phyloP scores from a whole-genome alignment of 75 land plant genomes.

The Cunninghamia lanceolata region DNA sequence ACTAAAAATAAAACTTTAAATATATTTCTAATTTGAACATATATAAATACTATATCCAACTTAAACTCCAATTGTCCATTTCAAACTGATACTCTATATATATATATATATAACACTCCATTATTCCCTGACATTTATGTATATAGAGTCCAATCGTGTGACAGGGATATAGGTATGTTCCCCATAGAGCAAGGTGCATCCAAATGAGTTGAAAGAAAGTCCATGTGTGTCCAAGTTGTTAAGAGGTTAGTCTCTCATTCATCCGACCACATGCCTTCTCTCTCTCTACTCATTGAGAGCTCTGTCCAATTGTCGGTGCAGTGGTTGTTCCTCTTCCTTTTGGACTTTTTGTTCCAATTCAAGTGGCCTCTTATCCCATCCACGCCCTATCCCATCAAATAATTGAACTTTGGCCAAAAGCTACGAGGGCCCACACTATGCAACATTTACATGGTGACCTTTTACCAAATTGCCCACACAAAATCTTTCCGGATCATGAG shows the following conservation, averaged over 20 bases:
- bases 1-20: too few relatives aligned
- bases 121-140: too few relatives aligned
- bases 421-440: neutral
- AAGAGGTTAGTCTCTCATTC: neutral
- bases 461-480: neutral
- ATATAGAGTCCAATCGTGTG: too few relatives aligned
- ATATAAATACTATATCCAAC: too few relatives aligned
- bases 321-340: neutral
- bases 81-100: too few relatives aligned
- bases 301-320: neutral
- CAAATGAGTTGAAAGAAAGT: neutral
- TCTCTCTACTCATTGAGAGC: too few relatives aligned
- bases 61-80: too few relatives aligned
- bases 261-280: neutral
- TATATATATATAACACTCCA: too few relatives aligned
- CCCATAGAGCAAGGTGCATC: neutral
- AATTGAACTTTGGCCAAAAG: neutral
- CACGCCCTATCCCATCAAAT: neutral
- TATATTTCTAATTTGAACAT: too few relatives aligned
- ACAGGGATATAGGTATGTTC: too few relatives aligned
- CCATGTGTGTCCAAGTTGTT: neutral
- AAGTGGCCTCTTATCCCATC: neutral
- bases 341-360: neutral
- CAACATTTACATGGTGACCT: neutral
- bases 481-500: neutral